phyloP scores from a whole-genome alignment of 2,329 filamentous ascomycete genomes.

The Clarireedia monteithiana region DNA sequence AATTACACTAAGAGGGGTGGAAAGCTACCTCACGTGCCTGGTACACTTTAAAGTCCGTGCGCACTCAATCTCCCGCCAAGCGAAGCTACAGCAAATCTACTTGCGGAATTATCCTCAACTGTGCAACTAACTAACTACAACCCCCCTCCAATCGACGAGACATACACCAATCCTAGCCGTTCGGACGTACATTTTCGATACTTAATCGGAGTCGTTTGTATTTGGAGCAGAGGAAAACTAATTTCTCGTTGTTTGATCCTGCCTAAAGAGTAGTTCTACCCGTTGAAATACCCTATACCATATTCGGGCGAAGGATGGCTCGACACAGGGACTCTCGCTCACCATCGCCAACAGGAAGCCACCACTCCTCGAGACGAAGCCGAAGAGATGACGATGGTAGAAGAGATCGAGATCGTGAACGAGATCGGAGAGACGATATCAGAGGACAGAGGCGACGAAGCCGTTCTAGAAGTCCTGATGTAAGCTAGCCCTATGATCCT shows the following conservation, averaged over 20 bases:
- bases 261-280: constrained; percentile 38
- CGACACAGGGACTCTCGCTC: constrained; percentile 63
- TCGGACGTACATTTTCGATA: background rate
- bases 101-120: too few relatives aligned
- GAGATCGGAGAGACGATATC: constrained; percentile 42
- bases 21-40: background rate
- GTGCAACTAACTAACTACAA: too few relatives aligned
- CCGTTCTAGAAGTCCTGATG: constrained; percentile 55
- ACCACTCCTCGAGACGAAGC: constrained; percentile 55
- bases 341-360: constrained; percentile 90
- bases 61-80: too few relatives aligned
- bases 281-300: constrained; percentile 15
- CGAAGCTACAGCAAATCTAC: too few relatives aligned
- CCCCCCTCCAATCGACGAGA: too few relatives aligned
- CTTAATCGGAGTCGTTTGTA: background rate
- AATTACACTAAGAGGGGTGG: background rate
- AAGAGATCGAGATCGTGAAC: constrained; percentile 42
- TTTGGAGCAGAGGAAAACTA: background rate
- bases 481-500: constrained; percentile 35
- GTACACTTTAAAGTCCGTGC: background rate
- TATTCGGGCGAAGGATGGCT: constrained; percentile 42
- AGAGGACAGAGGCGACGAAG: constrained; percentile 45
- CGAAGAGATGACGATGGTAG: constrained; percentile 43
- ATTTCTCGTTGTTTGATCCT: constrained; percentile 8
- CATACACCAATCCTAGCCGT: background rate